A percentile compares a stretch with the other conserved stretches of the same genome.
These are phyloP conservation scores for Calonectria honghensis DNA, from an alignment of 2,329 filamentous ascomycete genomes.

Conservation along the genomic window DNA sequence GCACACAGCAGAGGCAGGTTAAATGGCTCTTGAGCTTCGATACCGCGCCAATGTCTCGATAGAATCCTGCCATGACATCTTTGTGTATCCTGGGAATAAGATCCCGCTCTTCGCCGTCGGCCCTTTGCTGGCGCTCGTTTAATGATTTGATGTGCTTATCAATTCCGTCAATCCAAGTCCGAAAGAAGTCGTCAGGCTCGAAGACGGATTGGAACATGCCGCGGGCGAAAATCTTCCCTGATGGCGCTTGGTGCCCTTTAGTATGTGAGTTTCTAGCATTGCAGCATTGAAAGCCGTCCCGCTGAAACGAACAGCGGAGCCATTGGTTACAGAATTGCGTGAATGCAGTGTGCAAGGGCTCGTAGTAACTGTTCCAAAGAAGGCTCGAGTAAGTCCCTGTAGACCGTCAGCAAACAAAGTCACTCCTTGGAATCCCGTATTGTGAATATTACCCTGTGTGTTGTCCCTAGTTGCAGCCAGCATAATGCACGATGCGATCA, in stretches of 20 bases:
- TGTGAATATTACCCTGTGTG: neutral
- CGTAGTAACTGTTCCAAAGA: constrained; percentile 6
- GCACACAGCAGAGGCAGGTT: constrained; percentile 33
- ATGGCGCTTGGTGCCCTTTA: constrained; percentile 29
- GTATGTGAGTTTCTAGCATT: constrained; percentile 20
- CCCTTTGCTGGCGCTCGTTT: neutral
- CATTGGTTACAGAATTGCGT: constrained; percentile 32
- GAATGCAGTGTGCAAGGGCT: constrained; percentile 11
- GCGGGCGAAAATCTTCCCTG: constrained; percentile 19
- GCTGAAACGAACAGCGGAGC: constrained; percentile 33
- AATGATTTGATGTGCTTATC: constrained; percentile 4
- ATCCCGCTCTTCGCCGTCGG: constrained; percentile 3
- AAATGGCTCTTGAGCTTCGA: constrained; percentile 22
- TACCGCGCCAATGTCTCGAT: neutral
- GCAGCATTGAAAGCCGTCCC: constrained; percentile 5
- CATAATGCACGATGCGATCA: constrained; percentile 25
- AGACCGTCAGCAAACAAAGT: neutral
- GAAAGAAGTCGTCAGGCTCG: constrained; percentile 1
- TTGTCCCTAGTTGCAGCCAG: constrained; percentile 20
- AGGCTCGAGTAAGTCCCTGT: constrained; percentile 18
- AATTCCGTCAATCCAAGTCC: constrained; percentile 12
- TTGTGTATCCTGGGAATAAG: constrained; percentile 25
- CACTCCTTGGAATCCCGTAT: neutral
- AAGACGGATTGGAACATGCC: constrained; percentile 16
- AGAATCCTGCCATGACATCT: constrained; percentile 17